Evolutionary conservation across 2,329 filamentous ascomycete genomes (phyloP), one percentile per base, ranked within the genome.

Genomic region (Tolypocladium inflatum): DNA sequence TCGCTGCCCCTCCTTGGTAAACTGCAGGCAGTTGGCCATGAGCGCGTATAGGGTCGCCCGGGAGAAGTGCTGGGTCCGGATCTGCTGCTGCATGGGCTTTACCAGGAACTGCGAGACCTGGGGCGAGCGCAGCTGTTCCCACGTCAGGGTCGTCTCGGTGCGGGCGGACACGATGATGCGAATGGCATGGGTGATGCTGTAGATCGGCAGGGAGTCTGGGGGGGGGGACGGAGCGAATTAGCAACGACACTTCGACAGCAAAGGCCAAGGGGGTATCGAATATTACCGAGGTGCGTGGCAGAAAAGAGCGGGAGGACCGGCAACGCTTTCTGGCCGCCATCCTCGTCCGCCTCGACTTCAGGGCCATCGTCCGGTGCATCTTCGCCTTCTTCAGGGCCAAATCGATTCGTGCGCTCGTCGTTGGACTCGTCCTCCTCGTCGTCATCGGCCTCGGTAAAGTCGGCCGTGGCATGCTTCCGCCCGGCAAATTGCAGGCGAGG

Each of bases 101-200:
- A 97, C 83, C 41, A 97, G 81, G 70, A 97, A 97, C 69, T 96
- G 92, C 19, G 91, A 96, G 58, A 97, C 88, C 70, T 97, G 93
- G 3, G 93, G 93, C n/a, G 91, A 96, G 62, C 92, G 85, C 62
- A 97, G 79, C 71, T 97, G 93, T 63, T 97, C 93, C 92, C 92
- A 97, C 19, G 91, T 88, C 55, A 97, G 76, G 0, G 91, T 93
- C 2, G 92, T 97, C 76, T 97, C 93, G 72, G 91, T 96, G 68
- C 89, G 86, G 59, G 90, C 81, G 63, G 90, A 83, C 60, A 97
- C 86, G 58, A 97, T 81, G 56, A 91, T 85, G 63, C 93, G 89
- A 62, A 97, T 92, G 38, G 90, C 85, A 73, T 97, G 93, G 35
- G 92, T 96, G 64, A 95, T 85, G 71, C 86, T 89, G 77, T 97